Evolutionary conservation across 495 filamentous ascomycete species (phyloP), one percentile per base, ranked within the genome.

Genomic region (Sordaria brevicollis): DNA sequence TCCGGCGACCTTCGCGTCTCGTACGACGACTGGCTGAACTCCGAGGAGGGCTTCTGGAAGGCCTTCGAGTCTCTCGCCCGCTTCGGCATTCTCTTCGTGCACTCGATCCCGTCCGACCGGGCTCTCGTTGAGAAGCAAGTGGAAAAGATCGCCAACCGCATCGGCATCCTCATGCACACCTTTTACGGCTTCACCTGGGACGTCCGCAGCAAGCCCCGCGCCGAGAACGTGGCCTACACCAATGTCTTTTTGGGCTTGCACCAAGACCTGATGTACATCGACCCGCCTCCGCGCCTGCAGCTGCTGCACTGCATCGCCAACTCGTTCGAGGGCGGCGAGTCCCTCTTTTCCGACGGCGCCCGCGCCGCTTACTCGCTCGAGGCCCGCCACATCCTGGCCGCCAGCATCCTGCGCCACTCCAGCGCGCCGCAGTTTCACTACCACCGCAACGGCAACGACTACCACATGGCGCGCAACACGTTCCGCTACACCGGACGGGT

Each of bases 131-230:
- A 89, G 34, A 80, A 85, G 33, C 83, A 88, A 54, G 90, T 96
- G 8, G 84, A 87, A 69, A 79, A 81, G 41, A 87, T 98, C 57
- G 91, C 88, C 3, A 81, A 81, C 8, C 84, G 89, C 35, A 91
- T 97, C 68, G 93, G 93, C 0, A 84, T 85, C 0, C 74, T 97
- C 11, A 89, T 92, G 67, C 87, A 91, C 72, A 91, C 93, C 17
- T 95, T 98, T 76, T 97, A 97, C 80, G 94, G 94, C 36, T 78
- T 80, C 54, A 97, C 93, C 1, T 97, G 92, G 91, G 92, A 97
- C 79, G 94, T 98, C 33, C 87, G 85, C 67, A 89, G 85, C 9
- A 88, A 93, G 36, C 88, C 90, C 2, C 72, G 89, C 57, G 91
- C 93, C 43, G 92, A 92, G 76, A 98, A 98, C 74, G 89, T 98